Percentiles rank a stretch among this genome's conserved stretches.
Conservation (phyloP, 2,329 filamentous ascomycete species). For the Pseudovirgaria hyperparasitica region DNA sequence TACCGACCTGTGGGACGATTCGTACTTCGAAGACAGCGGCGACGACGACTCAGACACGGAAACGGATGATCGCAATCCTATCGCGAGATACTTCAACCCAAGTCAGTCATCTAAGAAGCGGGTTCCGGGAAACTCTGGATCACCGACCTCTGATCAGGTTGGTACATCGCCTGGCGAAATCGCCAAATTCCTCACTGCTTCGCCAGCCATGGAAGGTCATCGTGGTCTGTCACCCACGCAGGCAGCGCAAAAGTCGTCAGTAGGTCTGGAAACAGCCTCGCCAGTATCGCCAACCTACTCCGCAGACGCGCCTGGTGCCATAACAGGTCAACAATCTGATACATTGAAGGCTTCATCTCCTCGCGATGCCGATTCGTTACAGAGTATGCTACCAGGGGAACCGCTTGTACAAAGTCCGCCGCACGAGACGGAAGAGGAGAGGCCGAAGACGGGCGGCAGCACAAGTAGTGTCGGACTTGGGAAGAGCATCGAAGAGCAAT, state of each 20-base stretch:
- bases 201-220: conserved; percentile 20
- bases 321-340: no score
- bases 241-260: conserved; percentile 2
- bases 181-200: conserved; percentile 19
- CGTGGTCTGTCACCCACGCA: conserved; percentile 23
- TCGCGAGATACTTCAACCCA: conserved; percentile 24
- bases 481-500: conserved; percentile 17
- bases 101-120: conserved; percentile 10
- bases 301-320: no score
- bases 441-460: conserved; percentile 9
- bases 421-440: conserved; percentile 2
- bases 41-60: conserved; percentile 32
- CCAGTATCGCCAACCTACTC: conserved; percentile 4
- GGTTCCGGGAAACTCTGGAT: conserved; percentile 6
- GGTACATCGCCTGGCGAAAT: conserved; percentile 29
- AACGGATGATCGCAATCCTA: conserved; percentile 20
- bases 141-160: conserved; percentile 9
- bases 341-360: no score
- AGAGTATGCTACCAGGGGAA: conserved; percentile 11
- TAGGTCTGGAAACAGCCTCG: conserved; percentile 15
- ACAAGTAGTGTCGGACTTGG: conserved; percentile 16
- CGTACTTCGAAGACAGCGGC: conserved; percentile 35
- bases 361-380: conserved; percentile 17
- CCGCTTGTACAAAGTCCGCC: conserved; percentile 11
- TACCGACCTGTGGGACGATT: conserved; percentile 35